Base-by-base conservation (phyloP, 2,329 filamentous ascomycete genomes). In the Dendrostoma leiphaemia region DNA sequence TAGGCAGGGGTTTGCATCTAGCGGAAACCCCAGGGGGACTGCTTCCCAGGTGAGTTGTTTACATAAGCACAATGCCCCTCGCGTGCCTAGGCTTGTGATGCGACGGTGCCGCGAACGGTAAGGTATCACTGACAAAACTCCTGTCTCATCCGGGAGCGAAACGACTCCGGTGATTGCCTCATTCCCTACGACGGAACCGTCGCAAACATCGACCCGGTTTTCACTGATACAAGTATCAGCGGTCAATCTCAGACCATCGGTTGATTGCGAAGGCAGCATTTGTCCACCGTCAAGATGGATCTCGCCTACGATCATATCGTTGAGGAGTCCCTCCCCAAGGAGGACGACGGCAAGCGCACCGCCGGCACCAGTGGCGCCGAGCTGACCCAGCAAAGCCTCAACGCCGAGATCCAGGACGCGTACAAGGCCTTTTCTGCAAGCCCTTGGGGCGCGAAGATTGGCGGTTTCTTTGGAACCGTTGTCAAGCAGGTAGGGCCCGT, bases 401-500 rank as follows among this genome's bases (percentile, higher is more conserved):
- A 95, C 67, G 82, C 84, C 62, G 94, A 99, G 66, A 81, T 99
- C 59, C 91, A 96, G 72, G 91, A 97, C 72, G 94, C 93, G 6
- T 97, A 97, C 78, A 91, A 91, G 67, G 92, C 92, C 23, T 90
- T 99, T 67, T 93, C 91, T 3, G 84, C 85, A 61, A 96, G 91
- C 64, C 89, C 91, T 10, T 99, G 94, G 94, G 94, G 93, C 41
- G 85, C 88, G 21, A 85, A 83, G 63, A 84, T 99, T 29, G 93
- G 94, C 32, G 93, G 91, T 6, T 89, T 96, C 69, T 86, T 96
- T 67, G 89, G 90, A 44, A 93, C 82, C 64, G 92, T 96, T n/a
- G 89, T 91, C 67, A 96, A 96, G 74, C 92, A 96, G 84, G 88
- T 89, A n/a, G n/a, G n/a, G n/a, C n/a, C n/a, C n/a, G n/a, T n/a